Base-by-base conservation (phyloP, 139 green algal genomes). In the Astrephomene gubernaculifera region DNA sequence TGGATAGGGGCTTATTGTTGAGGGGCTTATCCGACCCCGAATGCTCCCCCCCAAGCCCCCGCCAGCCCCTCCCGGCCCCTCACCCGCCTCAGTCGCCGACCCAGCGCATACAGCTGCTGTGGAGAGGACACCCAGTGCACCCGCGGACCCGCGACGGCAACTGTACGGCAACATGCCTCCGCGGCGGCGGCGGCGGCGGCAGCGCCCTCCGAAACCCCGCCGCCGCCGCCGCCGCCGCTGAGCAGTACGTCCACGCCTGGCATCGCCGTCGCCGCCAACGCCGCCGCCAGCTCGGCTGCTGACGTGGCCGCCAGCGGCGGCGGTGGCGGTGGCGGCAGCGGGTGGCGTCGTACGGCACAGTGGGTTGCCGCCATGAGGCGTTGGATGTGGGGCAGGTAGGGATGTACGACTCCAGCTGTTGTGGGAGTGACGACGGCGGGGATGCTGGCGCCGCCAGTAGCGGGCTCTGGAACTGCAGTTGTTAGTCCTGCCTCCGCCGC, bases 71-170 rank as follows among this genome's bases (percentile, higher is more conserved):
- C n/a, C n/a, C n/a, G 12, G 57, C 19, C 19, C 44, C 71, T 35
- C 33, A 83, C 76, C 78, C 25, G 27, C 63, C 78, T 7, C 41
- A 84, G 31, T 43, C 63, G 43, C 63, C 17, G 12, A 0, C 63
- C 79, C 27, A 92, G 64, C 0, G 25, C 49, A 1, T 71, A 43
- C 57, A 95, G 90, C n/a, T 82, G 53, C 21, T 41, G 27, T 6
- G 43, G 22, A 0, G 39, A 86, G 38, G 75, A 52, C 19, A 95
- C 84, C 78, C 87, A 86, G 69, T 25, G 67, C 52, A 38, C 39
- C 31, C 36, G 9, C 38, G 4, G 44, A 29, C 29, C 86, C 68
- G 36, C 63, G 81, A 1, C 74, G 44, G 35, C 60, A 53, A 25
- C 29, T 38, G 27, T 35, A 22, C 0, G 35, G 1, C 21, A 4